Evolutionary conservation across 495 filamentous ascomycete genomes (phyloP).

Genomic region (Pseudomonodictys pantanalensis): DNA sequence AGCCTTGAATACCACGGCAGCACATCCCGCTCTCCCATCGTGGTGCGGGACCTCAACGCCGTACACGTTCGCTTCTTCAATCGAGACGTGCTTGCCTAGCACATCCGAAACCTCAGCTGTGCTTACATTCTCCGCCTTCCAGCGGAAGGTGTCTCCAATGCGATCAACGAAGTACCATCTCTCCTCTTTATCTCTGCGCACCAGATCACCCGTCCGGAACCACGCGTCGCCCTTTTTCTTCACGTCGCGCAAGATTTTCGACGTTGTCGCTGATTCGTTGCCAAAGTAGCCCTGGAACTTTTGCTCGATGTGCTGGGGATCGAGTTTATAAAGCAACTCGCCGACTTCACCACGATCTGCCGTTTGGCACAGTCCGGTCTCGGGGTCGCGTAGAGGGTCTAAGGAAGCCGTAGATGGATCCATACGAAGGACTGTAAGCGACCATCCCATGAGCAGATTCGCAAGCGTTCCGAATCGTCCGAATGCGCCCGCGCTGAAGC

Average conservation of each 20-base stretch:
- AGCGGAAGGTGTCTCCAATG: conserved; percentile 43
- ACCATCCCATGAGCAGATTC: conserved; percentile 50
- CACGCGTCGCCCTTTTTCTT: conserved; percentile 78
- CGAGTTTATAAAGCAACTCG: conserved; percentile 74
- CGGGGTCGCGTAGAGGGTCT: conserved; percentile 64
- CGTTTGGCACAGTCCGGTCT: conserved; percentile 67
- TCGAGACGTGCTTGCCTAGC: conserved; percentile 61
- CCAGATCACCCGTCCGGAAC: conserved; percentile 82
- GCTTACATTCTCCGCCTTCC: conserved; percentile 59
- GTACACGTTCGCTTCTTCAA: conserved; percentile 84
- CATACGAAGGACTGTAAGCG: conserved; percentile 62
- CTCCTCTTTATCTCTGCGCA: conserved; percentile 68
- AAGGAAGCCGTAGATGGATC: conserved; percentile 64
- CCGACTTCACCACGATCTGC: conserved; percentile 65
- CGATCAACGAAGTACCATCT: conserved; percentile 80
- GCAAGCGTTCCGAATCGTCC: conserved; percentile 70
- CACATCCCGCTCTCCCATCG: conserved; percentile 85
- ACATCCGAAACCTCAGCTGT: conserved; percentile 79
- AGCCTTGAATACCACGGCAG: conserved; percentile 49
- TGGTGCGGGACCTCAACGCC: conserved; percentile 78
- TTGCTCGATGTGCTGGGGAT: conserved; percentile 58
- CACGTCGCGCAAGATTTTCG: conserved; percentile 77
- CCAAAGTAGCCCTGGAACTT: conserved; percentile 87
- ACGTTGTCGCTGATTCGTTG: conserved; percentile 68
- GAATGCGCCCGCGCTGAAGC: conserved; percentile 74